A percentile compares a stretch with the other conserved stretches of the same genome.
These are phyloP conservation scores for Corallochytrium limacisporum DNA, from an alignment of 78 protist species.

Conservation along the genomic window DNA sequence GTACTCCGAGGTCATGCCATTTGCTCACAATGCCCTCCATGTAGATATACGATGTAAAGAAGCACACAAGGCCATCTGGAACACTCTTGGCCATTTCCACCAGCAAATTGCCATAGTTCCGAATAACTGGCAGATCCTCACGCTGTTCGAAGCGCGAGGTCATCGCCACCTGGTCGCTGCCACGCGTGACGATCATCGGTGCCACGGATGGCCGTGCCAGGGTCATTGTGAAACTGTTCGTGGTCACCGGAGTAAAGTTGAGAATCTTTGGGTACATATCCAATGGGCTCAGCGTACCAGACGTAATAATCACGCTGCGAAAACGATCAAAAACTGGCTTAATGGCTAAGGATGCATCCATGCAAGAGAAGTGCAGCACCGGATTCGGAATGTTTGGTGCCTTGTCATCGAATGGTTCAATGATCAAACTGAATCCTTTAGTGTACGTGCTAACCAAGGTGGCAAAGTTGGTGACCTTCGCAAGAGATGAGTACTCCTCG, in stretches of 20 bases:
- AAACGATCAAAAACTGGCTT: constrained; percentile 68
- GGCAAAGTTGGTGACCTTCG: constrained; percentile 60
- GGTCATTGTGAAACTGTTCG: constrained; percentile 42
- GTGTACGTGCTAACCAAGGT: constrained; percentile 76
- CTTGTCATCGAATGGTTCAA: constrained; percentile 68
- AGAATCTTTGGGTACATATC: constrained; percentile 85
- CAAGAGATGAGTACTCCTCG: constrained; percentile 52
- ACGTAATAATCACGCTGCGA: constrained; percentile 56
- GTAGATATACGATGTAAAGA: constrained; percentile 88
- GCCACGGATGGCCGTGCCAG: constrained; percentile 44
- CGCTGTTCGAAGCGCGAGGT: constrained; percentile 41
- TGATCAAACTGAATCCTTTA: constrained; percentile 63
- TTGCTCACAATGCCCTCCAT: constrained; percentile 69
- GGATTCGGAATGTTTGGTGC: constrained; percentile 41
- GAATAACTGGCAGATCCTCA: constrained; percentile 49
- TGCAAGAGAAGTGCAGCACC: constrained; percentile 37
- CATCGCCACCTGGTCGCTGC: constrained; percentile 50
- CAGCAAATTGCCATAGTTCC: constrained; percentile 74
- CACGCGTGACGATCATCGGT: constrained; percentile 58
- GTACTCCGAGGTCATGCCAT: constrained; percentile 48
- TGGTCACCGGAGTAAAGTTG: constrained; percentile 56
- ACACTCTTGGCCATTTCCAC: constrained; percentile 46
- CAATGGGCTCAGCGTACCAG: constrained; percentile 88
- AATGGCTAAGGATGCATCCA: constrained; percentile 87
- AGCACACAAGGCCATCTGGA: constrained; percentile 97